Evolutionary conservation across 2,329 filamentous ascomycete genomes (phyloP), one percentile per base, ranked within the genome.

Genomic region (Fusarium sp.): DNA sequence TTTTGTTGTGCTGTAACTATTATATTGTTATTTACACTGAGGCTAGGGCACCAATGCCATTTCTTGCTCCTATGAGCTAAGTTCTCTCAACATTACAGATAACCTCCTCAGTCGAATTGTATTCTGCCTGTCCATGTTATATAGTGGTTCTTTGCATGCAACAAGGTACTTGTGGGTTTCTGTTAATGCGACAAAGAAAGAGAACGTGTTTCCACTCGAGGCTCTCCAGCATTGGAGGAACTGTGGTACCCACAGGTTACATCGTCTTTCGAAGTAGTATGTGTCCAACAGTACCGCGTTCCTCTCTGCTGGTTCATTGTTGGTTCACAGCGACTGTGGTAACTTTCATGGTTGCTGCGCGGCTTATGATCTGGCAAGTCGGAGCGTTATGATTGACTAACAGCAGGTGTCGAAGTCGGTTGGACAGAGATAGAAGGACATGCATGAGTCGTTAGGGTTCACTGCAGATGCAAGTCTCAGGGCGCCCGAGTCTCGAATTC

Each of bases 381-480:
- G 54, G 51, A 46, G 43, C 29, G 27, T 63, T 34, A 38, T 48
- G 44, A 40, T 15, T 45, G 45, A 45, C 47, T 34, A 24, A 55
- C 47, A 51, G 40, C 41, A 44, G 52, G 27, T 41, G 34, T 53
- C 34, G 41, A 53, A 27, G 51, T 70, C 51, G 51, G 32, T 49
- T 48, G 55, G 38, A 49, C 24, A 67, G 29, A 32, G 56, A 49
- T 47, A 63, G 29, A 43, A 40, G 53, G 15, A 18, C 32, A 40
- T 69, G 30, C 52, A 71, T 53, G n/a, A 29, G 45, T 54, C 18
- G 30, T 56, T 65, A 46, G 49, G 65, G 56, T 40, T 59, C 68
- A 71, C 68, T 49, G 53, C 60, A 69, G 48, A 54, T 66, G 68
- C 52, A 56, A 46, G 65, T 71, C 64, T 66, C 25, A 47, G 62